phyloP scores from a whole-genome alignment of 1,284 basidiomycete species.

The Fomitopsis schrenkii region DNA sequence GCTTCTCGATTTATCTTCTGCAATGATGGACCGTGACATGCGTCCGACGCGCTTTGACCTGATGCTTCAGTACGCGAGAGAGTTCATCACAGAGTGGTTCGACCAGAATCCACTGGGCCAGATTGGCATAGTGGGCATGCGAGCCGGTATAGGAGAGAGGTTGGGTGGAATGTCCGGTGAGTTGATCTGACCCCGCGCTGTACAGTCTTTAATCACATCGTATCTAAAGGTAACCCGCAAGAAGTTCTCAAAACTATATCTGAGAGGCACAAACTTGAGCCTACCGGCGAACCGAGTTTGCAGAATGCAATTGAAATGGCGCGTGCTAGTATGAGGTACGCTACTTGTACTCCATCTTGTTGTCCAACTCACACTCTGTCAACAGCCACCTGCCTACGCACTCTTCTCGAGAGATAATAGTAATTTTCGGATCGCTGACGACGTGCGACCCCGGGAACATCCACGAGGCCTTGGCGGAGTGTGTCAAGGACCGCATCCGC shows the following conservation, averaged over 20 bases:
- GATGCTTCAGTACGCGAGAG: constrained; percentile 83
- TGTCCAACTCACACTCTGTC: not conserved
- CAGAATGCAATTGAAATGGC: constrained; percentile 99
- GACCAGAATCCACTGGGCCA: constrained; percentile 99
- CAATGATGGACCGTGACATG: constrained; percentile 96
- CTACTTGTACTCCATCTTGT: constrained; percentile 2
- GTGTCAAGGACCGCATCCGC: constrained; percentile 80
- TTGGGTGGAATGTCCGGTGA: constrained; percentile 86
- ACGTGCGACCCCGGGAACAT: constrained; percentile 98
- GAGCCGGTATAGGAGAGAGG: constrained; percentile 83
- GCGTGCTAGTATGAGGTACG: constrained; percentile 81
- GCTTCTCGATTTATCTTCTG: constrained; percentile 84
- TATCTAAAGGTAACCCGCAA: constrained; percentile 80
- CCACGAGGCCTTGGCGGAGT: constrained; percentile 84
- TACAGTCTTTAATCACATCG: not conserved
- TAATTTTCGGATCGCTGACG: constrained; percentile 93
- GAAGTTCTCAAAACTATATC: constrained; percentile 85
- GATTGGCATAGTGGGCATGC: constrained; percentile 89
- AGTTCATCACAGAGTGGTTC: constrained; percentile 96
- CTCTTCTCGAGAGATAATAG: constrained; percentile 91
- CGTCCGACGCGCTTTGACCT: constrained; percentile 90
- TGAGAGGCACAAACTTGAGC: constrained; percentile 87
- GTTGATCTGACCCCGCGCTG: constrained; percentile 17
- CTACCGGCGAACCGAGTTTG: constrained; percentile 88
- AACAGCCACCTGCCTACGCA: constrained; percentile 89